These are phyloP conservation scores for Uronychia binucleata DNA, from an alignment of 73 alveolate species.

Conservation along the genomic window DNA sequence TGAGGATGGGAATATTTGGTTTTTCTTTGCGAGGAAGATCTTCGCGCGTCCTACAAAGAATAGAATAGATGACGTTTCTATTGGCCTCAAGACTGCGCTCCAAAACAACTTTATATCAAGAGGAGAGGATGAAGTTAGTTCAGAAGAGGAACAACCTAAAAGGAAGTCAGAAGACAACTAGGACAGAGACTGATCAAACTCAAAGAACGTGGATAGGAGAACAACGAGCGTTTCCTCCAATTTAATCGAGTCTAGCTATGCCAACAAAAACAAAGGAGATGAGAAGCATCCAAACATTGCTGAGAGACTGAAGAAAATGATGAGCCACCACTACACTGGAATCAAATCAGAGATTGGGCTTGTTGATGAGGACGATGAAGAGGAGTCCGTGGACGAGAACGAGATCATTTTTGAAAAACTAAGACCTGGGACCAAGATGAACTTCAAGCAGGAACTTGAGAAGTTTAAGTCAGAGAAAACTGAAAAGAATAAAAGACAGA, in stretches of 20 bases:
- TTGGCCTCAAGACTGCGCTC: neutral
- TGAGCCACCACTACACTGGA: neutral
- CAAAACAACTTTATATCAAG: neutral
- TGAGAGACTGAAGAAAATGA: neutral
- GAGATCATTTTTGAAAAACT: neutral
- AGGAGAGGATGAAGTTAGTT: neutral
- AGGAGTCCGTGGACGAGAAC: neutral
- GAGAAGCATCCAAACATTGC: neutral
- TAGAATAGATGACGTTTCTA: neutral
- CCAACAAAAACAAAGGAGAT: no score
- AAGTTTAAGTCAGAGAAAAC: neutral
- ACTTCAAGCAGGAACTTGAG: neutral
- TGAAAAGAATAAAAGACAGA: neutral
- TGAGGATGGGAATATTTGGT: slow-evolving; percentile 49
- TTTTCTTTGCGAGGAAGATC: slow-evolving; percentile 20
- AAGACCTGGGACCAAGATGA: neutral
- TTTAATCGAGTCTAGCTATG: no score
- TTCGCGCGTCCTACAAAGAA: neutral
- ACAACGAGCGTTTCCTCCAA: no score
- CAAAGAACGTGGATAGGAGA: neutral
- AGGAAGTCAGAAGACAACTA: neutral
- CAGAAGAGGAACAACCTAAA: neutral
- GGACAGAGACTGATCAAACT: neutral
- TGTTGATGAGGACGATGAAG: neutral
- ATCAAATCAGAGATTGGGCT: neutral